A percentile compares a stretch with the other conserved stretches of the same genome.
These are phyloP conservation scores for Miscanthus lutarioriparius DNA, from an alignment of 176 grass and related monocot species.

Conservation along the genomic window DNA sequence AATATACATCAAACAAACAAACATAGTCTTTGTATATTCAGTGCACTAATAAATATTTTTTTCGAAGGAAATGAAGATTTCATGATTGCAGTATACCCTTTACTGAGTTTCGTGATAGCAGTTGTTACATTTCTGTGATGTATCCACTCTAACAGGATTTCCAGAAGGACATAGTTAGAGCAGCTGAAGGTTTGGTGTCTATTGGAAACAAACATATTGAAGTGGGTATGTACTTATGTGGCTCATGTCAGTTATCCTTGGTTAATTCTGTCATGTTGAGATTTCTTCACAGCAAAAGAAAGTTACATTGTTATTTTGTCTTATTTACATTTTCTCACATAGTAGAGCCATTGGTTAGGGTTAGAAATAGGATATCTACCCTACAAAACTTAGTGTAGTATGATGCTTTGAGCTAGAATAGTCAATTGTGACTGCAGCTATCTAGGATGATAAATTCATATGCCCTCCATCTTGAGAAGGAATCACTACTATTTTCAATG, in stretches of 20 bases:
- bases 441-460: neutral
- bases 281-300: constrained; percentile 6
- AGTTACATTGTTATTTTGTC: constrained; percentile 16
- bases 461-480: constrained; percentile 23
- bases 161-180: constrained; percentile 89
- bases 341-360: constrained; percentile 9
- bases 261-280: constrained; percentile 30
- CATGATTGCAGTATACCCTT: neutral
- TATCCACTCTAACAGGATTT: constrained; percentile 66
- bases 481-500: neutral
- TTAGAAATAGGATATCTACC: constrained; percentile 20
- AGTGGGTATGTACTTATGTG: constrained; percentile 74
- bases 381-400: constrained; percentile 18
- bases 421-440: neutral
- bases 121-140: constrained; percentile 26
- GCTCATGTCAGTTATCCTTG: constrained; percentile 28
- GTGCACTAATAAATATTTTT: neutral
- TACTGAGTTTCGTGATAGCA: constrained; percentile 14
- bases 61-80: neutral
- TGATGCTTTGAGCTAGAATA: constrained; percentile 15
- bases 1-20: neutral
- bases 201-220: constrained; percentile 77
- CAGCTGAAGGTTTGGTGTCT: constrained; percentile 69
- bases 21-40: neutral
- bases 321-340: constrained; percentile 2